Evolutionary conservation across 163 green algal genomes (phyloP), one percentile per base, ranked within the genome.

Genomic region (Coccomyxa subellipsoidea): DNA sequence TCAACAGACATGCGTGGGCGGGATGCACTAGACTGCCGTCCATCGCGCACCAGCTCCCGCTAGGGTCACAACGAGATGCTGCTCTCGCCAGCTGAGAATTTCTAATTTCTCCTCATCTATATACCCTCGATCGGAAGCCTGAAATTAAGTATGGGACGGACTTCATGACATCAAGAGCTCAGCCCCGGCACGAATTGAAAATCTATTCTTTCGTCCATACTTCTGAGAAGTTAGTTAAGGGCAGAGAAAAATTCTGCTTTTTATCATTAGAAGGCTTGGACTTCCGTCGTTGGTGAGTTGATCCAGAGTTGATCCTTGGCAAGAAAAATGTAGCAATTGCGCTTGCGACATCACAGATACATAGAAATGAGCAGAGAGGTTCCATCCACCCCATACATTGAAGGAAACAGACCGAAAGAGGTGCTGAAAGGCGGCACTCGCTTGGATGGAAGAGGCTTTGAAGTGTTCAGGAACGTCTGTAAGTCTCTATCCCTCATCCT

Each of bases 391-490:
- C 47, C 47, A 59, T 59, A 59, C 23, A 2, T 23, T 59, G 47
- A 27, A 23, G 47, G 15, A 8, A 10, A 38, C 32, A 38, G 72
- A 36, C 72, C 72, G 72, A 29, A 78, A 36, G 23, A 40, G 6
- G 75, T 80, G 32, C n/a, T 80, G 15, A 37, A 69, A 35, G 37
- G 32, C n/a, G 37, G 8, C 75, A 59, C 4, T 35, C 37, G 75
- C 29, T 76, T 90, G 8, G 90, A 94, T 78, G 90, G 88, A 4
- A 66, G 92, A 34, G 86, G 85, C 0, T 81, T 70, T 29, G 92
- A 96, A 59, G 92, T 95, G 76, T 95, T 95, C 53, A 78, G 92
- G n/a, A 76, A 69, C 35, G 83, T 90, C 6, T 95, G 92, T 95
- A 69, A 90, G 37, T 32, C 2, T 38, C 34, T 21, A 34, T 21